A percentile compares a stretch with the other conserved stretches of the same genome.
phyloP scores from a whole-genome alignment of 2,329 filamentous ascomycete genomes.

The Epicoccum sorghinum region DNA sequence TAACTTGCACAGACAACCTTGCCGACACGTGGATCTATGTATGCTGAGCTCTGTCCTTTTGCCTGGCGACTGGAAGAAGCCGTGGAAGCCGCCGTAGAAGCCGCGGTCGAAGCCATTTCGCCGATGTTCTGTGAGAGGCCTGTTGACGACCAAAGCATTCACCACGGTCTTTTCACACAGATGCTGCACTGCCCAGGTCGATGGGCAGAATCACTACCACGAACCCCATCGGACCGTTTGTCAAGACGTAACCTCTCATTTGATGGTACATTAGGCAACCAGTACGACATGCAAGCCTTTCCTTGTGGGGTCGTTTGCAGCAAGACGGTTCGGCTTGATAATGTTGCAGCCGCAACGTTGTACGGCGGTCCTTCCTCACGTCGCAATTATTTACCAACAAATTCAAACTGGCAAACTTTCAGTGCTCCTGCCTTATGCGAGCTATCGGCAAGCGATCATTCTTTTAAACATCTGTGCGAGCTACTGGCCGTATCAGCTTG shows the following conservation, averaged over 20 bases:
- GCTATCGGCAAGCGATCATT: constrained; percentile 18
- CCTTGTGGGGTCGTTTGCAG: constrained; percentile 12
- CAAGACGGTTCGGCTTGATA: constrained; percentile 33
- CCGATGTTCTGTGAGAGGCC: constrained; percentile 20
- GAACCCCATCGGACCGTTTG: constrained; percentile 28
- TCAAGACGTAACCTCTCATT: constrained; percentile 23
- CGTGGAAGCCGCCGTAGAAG: constrained; percentile 14
- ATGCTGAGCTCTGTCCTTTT: constrained; percentile 26
- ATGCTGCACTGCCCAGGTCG: constrained; percentile 11
- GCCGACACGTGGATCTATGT: constrained; percentile 43
- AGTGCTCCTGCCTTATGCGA: constrained; percentile 24
- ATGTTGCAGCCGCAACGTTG: constrained; percentile 38
- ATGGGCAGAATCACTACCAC: constrained; percentile 14
- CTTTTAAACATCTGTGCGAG: constrained; percentile 15
- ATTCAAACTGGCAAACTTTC: constrained; percentile 14
- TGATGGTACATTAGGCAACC: constrained; percentile 24
- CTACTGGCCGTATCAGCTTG: constrained; percentile 19
- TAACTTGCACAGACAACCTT: constrained; percentile 40
- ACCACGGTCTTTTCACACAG: constrained; percentile 14
- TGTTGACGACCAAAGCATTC: constrained; percentile 15
- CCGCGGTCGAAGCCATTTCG: constrained; percentile 14
- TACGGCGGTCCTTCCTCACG: constrained; percentile 24
- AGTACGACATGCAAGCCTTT: constrained; percentile 11
- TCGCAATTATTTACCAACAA: constrained; percentile 23
- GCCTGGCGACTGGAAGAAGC: constrained; percentile 32